Evolutionary conservation across 2,329 filamentous ascomycete species (phyloP), one percentile per base, ranked within the genome.

Genomic region (Coniochaeta sp.): DNA sequence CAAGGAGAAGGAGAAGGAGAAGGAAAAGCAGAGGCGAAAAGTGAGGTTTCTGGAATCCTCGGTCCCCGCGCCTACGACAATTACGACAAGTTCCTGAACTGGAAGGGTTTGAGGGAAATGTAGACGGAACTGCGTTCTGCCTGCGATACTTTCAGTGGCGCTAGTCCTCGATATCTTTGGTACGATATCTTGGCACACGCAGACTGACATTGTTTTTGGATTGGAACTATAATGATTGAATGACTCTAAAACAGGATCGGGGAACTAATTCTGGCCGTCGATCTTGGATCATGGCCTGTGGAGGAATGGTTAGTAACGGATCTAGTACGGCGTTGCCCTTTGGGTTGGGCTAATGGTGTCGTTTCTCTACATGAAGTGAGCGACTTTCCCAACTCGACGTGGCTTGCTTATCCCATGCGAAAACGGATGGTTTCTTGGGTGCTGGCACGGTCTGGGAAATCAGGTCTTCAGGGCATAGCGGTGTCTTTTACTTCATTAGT

Each of bases 1-100:
- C 4, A 55, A 33, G 28, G 54, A 57, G 8, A 36, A 57, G 33
- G 78, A 79, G 44, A 75, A 71, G 58, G 76, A 77, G 26, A 67
- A 62, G 61, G 64, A 59, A 16, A 65, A 67, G 54, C 31, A 36
- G 33, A 55, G 62, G 43, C 60, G 67, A 60, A 55, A 60, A 59
- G 67, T 69, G 36, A 57, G 67, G 59, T 68, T 69, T 52, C 33
- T 71, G 31, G 77, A 80, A 57, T 59, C 54, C 19, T 58, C 57
- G 19, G 60, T 60, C 36, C 5, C 31, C 24, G 24, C n/a, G 14
- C 22, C 47, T 26, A 22, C 47, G 47, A 22, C 47, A 12, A 14
- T 52, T 52, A 22, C 47, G 47, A 52, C 47, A 14, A 17, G 47
- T 8, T 52, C 47, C 7, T 52, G 47, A 52, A 40, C 16, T 17